phyloP scores from a whole-genome alignment of 192 early-diverging fungal species.

The Dimargaris cristalligena region DNA sequence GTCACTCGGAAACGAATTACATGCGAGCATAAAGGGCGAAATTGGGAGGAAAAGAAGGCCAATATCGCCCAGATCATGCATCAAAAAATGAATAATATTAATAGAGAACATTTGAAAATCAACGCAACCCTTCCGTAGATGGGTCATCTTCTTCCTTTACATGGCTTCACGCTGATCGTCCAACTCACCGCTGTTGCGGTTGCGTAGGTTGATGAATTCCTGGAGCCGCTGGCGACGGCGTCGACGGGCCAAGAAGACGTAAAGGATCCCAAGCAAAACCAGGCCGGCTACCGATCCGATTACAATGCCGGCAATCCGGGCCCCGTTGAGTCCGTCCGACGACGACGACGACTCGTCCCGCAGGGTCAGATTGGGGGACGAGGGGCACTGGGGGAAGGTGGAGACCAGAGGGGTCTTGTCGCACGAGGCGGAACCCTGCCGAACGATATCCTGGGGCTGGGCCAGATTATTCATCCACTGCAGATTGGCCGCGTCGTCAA shows the following conservation, averaged over 20 bases:
- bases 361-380: background rate
- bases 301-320: conserved; percentile 4
- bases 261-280: background rate
- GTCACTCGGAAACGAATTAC: too few species aligned
- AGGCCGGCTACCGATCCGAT: background rate
- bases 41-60: too few species aligned
- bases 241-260: background rate
- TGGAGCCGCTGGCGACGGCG: conserved; percentile 7
- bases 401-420: background rate
- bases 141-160: background rate
- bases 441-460: too few species aligned
- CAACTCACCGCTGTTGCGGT: background rate
- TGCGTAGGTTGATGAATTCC: conserved; percentile 11
- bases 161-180: conserved; percentile 5
- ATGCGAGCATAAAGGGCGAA: too few species aligned
- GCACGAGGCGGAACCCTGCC: background rate
- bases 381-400: background rate
- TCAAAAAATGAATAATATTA: too few species aligned
- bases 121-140: too few species aligned
- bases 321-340: background rate
- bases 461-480: background rate
- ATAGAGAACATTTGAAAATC: too few species aligned
- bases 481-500: background rate
- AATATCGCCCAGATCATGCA: too few species aligned
- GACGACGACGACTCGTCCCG: background rate